phyloP scores from a whole-genome alignment of 129 eudicot genomes.

The Lonicera japonica region DNA sequence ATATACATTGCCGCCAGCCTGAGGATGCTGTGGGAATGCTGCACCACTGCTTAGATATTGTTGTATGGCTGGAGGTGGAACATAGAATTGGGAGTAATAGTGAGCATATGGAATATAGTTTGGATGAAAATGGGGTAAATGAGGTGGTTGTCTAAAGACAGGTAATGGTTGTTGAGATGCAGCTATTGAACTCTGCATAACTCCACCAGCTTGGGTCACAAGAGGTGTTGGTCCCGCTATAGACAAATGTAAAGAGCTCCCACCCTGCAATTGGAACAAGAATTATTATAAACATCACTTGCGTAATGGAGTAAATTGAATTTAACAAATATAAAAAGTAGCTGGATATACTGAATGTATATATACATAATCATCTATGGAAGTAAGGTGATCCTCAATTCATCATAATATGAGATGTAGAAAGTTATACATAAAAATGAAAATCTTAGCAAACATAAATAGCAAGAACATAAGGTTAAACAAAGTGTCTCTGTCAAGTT shows the following conservation, averaged over 20 bases:
- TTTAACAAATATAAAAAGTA: no score
- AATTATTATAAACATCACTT: no score
- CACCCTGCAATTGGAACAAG: conserved; percentile 41
- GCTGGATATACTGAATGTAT: no score
- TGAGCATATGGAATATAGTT: conserved; percentile 67
- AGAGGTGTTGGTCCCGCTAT: conserved; percentile 55
- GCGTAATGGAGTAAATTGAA: no score
- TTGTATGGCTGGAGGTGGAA: conserved; percentile 69
- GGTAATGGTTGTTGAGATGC: conserved; percentile 74
- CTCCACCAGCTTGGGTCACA: conserved; percentile 63
- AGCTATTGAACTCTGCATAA: conserved; percentile 65
- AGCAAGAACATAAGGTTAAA: no score
- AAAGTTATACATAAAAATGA: no score
- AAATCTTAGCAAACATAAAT: no score
- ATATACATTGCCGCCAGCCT: conserved; percentile 52
- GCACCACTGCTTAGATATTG: conserved; percentile 73
- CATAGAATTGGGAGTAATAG: conserved; percentile 60
- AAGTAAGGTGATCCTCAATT: no score
- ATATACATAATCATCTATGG: no score
- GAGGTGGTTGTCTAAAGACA: conserved; percentile 74
- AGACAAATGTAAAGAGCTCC: conserved; percentile 38
- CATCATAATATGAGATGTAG: no score
- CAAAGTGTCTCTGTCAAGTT: no score
- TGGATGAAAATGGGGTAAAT: conserved; percentile 72
- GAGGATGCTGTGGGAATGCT: conserved; percentile 82